Percentiles rank a stretch among this genome's conserved stretches.
Evolutionary conservation across 2,329 filamentous ascomycete species (phyloP).

Genomic region (Diplocarpon mali): DNA sequence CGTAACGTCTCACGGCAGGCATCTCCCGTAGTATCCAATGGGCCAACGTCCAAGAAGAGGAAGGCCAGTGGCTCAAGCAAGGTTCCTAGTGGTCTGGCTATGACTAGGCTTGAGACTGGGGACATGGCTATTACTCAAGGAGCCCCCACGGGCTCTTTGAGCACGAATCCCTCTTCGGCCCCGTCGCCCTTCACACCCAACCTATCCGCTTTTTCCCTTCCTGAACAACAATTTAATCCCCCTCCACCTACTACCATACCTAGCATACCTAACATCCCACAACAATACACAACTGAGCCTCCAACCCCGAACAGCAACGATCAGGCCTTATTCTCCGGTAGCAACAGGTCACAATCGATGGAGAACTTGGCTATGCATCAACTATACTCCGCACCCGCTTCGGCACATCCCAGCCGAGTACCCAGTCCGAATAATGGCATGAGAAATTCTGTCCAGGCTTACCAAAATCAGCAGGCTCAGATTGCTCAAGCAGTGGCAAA

Average conservation of each 20-base stretch:
- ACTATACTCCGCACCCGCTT: conserved; percentile 61
- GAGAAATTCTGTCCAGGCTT: conserved; percentile 35
- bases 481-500: conserved; percentile 38
- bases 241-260: conserved; percentile 14
- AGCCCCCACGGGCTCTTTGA: conserved; percentile 29
- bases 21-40: conserved; percentile 55
- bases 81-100: conserved; percentile 62
- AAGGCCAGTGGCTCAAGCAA: conserved; percentile 63
- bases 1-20: conserved; percentile 60
- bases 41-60: conserved; percentile 65
- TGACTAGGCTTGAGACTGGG: conserved; percentile 67
- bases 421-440: conserved; percentile 51
- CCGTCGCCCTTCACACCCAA: conserved; percentile 45
- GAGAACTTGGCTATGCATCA: conserved; percentile 54
- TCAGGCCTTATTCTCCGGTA: conserved; percentile 43
- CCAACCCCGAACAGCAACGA: conserved; percentile 57
- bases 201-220: conserved; percentile 33
- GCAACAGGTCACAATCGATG: conserved; percentile 49
- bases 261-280: conserved; percentile 21
- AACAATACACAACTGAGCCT: conserved; percentile 46
- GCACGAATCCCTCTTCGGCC: conserved; percentile 29
- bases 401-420: conserved; percentile 66
- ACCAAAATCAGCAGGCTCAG: conserved; percentile 33
- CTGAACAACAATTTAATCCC: conserved; percentile 24
- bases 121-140: conserved; percentile 29